Evolutionary conservation across 345 rosid species (phyloP).

Genomic region (Aquilaria yunnanensis): DNA sequence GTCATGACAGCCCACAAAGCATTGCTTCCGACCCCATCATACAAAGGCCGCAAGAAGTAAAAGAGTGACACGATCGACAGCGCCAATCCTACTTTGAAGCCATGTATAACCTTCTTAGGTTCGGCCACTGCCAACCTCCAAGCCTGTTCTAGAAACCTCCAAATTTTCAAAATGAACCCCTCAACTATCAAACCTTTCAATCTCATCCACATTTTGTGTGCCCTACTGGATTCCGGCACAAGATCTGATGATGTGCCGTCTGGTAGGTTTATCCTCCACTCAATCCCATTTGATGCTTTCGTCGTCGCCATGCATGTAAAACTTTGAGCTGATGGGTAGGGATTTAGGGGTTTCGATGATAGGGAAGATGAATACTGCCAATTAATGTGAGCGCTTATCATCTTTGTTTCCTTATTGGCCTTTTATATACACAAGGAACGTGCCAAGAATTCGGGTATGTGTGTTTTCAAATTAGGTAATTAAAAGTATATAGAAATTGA

Average conservation of each 20-base stretch:
- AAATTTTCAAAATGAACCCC: constrained; percentile 16
- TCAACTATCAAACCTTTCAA: constrained; percentile 22
- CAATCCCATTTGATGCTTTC: constrained; percentile 12
- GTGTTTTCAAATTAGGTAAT: not conserved
- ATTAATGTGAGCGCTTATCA: no score
- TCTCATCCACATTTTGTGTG: constrained; percentile 20
- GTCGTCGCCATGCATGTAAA: no score
- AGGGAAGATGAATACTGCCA: no score
- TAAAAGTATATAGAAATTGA: no score
- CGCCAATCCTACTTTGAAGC: constrained; percentile 67
- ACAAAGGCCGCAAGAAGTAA: constrained; percentile 68
- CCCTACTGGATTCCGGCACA: constrained; percentile 20
- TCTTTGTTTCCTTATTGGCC: not conserved
- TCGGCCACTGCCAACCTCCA: constrained; percentile 62
- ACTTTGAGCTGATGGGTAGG: no score
- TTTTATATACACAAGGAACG: not conserved
- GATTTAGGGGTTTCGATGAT: no score
- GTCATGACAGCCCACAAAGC: constrained; percentile 84
- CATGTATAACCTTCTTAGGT: constrained; percentile 57
- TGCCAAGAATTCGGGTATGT: not conserved
- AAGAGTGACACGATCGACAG: constrained; percentile 60
- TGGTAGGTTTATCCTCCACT: constrained; percentile 53
- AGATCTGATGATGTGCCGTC: constrained; percentile 29
- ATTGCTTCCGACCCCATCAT: constrained; percentile 56
- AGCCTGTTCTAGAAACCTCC: constrained; percentile 31